Percentiles rank a stretch among this genome's conserved stretches.
Conservation (phyloP, 805 yeast species). For the Kodamaea sagamina region DNA sequence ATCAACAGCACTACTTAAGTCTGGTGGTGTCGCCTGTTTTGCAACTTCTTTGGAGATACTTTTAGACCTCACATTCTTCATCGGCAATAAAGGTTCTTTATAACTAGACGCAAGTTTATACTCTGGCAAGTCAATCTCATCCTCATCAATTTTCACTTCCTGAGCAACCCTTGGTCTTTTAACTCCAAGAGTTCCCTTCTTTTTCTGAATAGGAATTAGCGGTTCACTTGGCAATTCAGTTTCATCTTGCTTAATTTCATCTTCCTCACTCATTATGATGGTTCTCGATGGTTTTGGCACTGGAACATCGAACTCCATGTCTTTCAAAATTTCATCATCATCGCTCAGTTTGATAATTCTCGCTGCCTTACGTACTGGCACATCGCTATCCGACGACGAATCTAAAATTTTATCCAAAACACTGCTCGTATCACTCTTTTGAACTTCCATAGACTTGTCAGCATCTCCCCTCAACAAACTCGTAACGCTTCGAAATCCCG, state of each 20-base stretch:
- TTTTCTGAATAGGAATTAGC: not conserved
- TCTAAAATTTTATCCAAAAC: constrained; percentile 20
- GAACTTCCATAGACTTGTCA: constrained; percentile 6
- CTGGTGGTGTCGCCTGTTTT: not conserved
- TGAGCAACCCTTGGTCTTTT: constrained; percentile 15
- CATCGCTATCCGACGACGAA: constrained; percentile 20
- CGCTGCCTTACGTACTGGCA: constrained; percentile 1
- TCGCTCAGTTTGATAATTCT: not conserved
- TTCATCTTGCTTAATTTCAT: too few species aligned
- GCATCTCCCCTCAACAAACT: constrained; percentile 38
- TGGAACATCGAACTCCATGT: not conserved
- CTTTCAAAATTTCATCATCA: not conserved
- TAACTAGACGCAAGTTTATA: constrained; percentile 2
- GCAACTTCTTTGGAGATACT: not conserved
- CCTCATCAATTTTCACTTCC: constrained; percentile 10
- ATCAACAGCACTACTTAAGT: too few species aligned
- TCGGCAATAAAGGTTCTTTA: not conserved
- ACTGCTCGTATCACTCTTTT: constrained; percentile 8
- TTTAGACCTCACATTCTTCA: not conserved
- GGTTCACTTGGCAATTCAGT: not conserved
- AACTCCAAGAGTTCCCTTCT: constrained; percentile 19
- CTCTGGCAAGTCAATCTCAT: constrained; percentile 13
- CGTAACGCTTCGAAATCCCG: constrained; percentile 61
- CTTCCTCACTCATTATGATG: too few species aligned
- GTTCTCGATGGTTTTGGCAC: too few species aligned